Evolutionary conservation across 1,284 basidiomycete species (phyloP), one percentile per base, ranked within the genome.

Genomic region (Ceratobasidium sp.): DNA sequence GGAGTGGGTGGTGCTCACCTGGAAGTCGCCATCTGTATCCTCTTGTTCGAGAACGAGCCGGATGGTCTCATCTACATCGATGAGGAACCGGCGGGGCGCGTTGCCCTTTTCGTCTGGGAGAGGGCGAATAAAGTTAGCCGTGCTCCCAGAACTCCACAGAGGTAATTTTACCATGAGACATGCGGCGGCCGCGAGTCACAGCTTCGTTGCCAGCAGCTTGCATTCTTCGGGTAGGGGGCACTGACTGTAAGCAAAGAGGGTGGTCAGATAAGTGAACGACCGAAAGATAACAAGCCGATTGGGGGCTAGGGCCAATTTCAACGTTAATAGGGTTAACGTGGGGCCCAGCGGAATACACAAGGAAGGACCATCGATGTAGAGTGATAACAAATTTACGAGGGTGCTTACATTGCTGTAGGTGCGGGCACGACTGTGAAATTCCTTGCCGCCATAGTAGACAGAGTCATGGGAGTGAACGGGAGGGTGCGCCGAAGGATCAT

Each of bases 41-140:
- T 99, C 97, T 80, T 99, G 97, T 80, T 97, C 95, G 39, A 99
- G 89, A 5, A 99, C 90, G 73, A 98, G 89, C 57, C 96, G 90
- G 80, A 99, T 96, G 36, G 97, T 99, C 82, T 98, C 96, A 78
- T 99, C 97, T n/a, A 99, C 97, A 78, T 98, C 97, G 74, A 99
- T 95, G 45, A 98, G 87, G 83, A 98, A 99, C 36, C 94, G 90
- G 53, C 95, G 86, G 23, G 79, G 82, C 45, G 81, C 83, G 59
- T 78, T 79, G 45, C 80, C 81, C 61, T 76, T 79, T 75, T 85
- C 85, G 75, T 86, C 84, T 60, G 46, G 39, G 12, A 41, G 10
- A 26, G 75, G 60, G 75, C 71, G 71, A 6, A 53, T 8, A 45
- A 28, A 23, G 23, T 28, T 28, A 45, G 65, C 34, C 30, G 55